These are phyloP conservation scores for Hypoxylon sp. DNA, from an alignment of 2,329 filamentous ascomycete species.

Conservation along the genomic window DNA sequence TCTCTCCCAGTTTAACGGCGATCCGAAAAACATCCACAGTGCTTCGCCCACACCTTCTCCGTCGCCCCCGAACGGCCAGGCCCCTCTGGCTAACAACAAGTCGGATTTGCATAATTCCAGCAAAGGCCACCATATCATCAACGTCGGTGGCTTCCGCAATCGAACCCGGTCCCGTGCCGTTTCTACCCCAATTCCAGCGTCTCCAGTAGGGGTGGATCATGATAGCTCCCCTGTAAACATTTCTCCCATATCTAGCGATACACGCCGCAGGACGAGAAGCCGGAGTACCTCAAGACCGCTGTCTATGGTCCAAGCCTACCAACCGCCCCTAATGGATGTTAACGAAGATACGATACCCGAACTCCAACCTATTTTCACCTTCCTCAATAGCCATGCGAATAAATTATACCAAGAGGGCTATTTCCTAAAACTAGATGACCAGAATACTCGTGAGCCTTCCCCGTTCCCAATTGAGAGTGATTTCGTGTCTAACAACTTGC, in stretches of 20 bases:
- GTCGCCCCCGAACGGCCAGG: conserved; percentile 43
- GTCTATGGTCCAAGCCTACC: conserved; percentile 89
- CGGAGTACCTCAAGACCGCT: conserved; percentile 77
- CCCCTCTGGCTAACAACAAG: conserved; percentile 36
- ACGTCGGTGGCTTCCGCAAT: conserved; percentile 42
- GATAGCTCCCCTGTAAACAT: conserved; percentile 61
- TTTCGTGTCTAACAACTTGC: conserved; percentile 40
- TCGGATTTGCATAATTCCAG: conserved; percentile 32
- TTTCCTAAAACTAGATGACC: conserved; percentile 95
- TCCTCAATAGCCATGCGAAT: conserved; percentile 94
- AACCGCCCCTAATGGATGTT: conserved; percentile 88
- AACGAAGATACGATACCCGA: conserved; percentile 90
- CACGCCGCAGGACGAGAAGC: conserved; percentile 55
- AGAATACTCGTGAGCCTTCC: conserved; percentile 82
- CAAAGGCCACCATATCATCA: conserved; percentile 47
- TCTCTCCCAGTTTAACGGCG: conserved; percentile 56
- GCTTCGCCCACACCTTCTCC: conserved; percentile 46
- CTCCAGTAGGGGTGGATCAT: conserved; percentile 51
- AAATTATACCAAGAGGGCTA: conserved; percentile 99
- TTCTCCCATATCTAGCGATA: conserved; percentile 55
- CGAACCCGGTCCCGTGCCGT: conserved; percentile 47
- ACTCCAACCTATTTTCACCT: conserved; percentile 92
- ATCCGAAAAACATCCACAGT: conserved; percentile 54
- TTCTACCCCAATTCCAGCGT: conserved; percentile 47
- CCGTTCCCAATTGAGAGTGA: conserved; percentile 5